Percentiles rank a stretch among this genome's conserved stretches.
Conservation (phyloP, 1,139 yeast species). For the Dujonia santamariae region DNA sequence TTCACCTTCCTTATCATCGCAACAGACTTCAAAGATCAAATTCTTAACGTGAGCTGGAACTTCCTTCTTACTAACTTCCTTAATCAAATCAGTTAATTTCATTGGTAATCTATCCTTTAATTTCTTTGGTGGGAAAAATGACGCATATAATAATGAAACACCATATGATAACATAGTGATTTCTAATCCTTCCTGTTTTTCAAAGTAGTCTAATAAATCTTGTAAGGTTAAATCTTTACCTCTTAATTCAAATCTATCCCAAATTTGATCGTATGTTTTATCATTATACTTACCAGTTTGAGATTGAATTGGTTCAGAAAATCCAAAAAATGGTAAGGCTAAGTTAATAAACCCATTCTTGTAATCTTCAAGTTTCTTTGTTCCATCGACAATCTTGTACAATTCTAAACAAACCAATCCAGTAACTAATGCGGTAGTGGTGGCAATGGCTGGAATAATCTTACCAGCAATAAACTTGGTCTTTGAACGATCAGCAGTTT, state of each 20-base stretch:
- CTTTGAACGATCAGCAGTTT: conserved; percentile 69
- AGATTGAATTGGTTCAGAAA: conserved; percentile 91
- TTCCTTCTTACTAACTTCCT: conserved; percentile 79
- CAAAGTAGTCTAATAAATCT: conserved; percentile 72
- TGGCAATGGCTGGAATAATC: conserved; percentile 97
- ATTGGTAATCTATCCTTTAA: conserved; percentile 69
- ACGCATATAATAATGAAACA: conserved; percentile 84
- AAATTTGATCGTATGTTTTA: conserved; percentile 78
- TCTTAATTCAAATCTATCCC: conserved; percentile 88
- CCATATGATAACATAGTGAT: conserved; percentile 92
- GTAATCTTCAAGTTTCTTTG: conserved; percentile 76
- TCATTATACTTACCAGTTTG: conserved; percentile 79
- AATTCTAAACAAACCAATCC: conserved; percentile 92
- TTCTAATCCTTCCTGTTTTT: conserved; percentile 77
- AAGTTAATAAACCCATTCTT: conserved; percentile 92
- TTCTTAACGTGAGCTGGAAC: conserved; percentile 72
- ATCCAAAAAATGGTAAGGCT: conserved; percentile 95
- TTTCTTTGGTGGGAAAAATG: conserved; percentile 91
- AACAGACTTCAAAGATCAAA: conserved; percentile 83
- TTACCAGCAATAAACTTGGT: conserved; percentile 89
- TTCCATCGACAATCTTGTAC: conserved; percentile 79
- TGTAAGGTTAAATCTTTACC: conserved; percentile 74
- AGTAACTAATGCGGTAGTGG: conserved; percentile 95
- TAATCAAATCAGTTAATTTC: conserved; percentile 72
- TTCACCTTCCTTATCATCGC: conserved; percentile 89